phyloP scores from a whole-genome alignment of 768 basidiomycete species.

The Termitomyces eurrhizus region DNA sequence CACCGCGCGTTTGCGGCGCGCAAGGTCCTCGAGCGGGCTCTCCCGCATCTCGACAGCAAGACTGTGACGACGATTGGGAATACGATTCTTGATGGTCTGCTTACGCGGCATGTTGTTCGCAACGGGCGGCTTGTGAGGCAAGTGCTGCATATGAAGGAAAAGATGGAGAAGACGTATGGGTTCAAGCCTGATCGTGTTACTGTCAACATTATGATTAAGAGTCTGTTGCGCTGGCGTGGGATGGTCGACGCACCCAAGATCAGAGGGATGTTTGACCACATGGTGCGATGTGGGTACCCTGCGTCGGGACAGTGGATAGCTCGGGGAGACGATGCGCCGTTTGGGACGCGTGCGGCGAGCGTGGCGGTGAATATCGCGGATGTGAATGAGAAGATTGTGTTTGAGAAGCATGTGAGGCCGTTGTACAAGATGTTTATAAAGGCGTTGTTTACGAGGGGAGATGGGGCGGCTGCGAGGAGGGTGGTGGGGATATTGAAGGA shows the following conservation, averaged over 20 bases:
- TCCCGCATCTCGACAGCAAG: slow-evolving; percentile 23
- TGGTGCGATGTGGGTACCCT: slow-evolving; percentile 59
- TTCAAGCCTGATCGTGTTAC: slow-evolving; percentile 69
- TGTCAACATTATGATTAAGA: slow-evolving; percentile 63
- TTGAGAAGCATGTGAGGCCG: slow-evolving; percentile 58
- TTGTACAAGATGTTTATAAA: slow-evolving; percentile 73
- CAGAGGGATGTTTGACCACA: slow-evolving; percentile 59
- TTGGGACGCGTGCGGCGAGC: slow-evolving; percentile 32
- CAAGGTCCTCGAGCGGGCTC: slow-evolving; percentile 31
- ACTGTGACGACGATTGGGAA: slow-evolving; percentile 50
- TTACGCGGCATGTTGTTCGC: slow-evolving; percentile 27
- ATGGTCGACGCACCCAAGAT: slow-evolving; percentile 40
- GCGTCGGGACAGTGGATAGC: slow-evolving; percentile 27
- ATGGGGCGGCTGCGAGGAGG: slow-evolving; percentile 46
- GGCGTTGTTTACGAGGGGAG: slow-evolving; percentile 53
- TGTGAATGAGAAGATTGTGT: slow-evolving; percentile 43
- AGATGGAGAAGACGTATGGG: slow-evolving; percentile 37
- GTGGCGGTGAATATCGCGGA: slow-evolving; percentile 28
- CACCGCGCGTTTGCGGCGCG: slow-evolving; percentile 42
- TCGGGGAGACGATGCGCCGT: slow-evolving; percentile 34
- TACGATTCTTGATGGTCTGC: slow-evolving; percentile 45
- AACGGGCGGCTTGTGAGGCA: slow-evolving; percentile 45
- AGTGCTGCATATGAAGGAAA: slow-evolving; percentile 34
- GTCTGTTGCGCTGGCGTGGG: slow-evolving; percentile 48
- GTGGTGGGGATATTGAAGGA: slow-evolving; percentile 55